Percentiles rank a stretch among this genome's conserved stretches.
Conservation (phyloP, 2,329 filamentous ascomycete genomes). For the Intubia oerlemansii region DNA sequence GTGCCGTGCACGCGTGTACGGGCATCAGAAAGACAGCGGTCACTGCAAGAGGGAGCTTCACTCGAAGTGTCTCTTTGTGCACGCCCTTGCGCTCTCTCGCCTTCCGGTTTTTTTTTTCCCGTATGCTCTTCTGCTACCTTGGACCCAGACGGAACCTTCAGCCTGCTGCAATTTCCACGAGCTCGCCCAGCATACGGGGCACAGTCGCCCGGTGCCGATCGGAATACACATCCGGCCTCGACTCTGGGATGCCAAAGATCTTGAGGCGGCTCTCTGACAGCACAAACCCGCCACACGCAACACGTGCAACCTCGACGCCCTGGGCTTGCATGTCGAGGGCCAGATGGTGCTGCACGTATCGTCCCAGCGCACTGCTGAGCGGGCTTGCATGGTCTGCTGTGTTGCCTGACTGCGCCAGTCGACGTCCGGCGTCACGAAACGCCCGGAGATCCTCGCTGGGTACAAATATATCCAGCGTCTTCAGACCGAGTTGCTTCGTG, state of each 20-base stretch:
- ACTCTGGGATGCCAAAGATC: slow-evolving; percentile 13
- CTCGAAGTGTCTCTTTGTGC: too few species aligned
- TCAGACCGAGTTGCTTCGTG: slow-evolving; percentile 16
- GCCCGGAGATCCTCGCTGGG: slow-evolving; percentile 23
- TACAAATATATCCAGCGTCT: slow-evolving; percentile 29
- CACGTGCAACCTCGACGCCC: slow-evolving; percentile 26
- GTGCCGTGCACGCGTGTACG: too few species aligned
- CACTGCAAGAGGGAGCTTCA: too few species aligned
- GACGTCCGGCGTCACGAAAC: slow-evolving; percentile 22
- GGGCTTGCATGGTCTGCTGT: slow-evolving; percentile 11
- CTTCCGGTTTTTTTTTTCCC: too few species aligned
- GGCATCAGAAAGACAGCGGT: too few species aligned
- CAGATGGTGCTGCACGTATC: slow-evolving; percentile 29
- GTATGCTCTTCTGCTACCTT: too few species aligned
- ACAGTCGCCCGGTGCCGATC: slow-evolving; percentile 1
- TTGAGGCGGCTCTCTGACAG: slow-evolving; percentile 31
- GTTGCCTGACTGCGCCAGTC: too few species aligned
- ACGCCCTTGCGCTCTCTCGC: too few species aligned
- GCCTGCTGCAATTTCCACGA: slow-evolving; percentile 3
- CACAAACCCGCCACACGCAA: slow-evolving; percentile 34
- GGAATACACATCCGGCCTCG: not conserved
- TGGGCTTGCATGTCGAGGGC: slow-evolving; percentile 33
- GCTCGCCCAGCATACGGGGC: slow-evolving; percentile 1
- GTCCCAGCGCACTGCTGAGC: slow-evolving; percentile 27
- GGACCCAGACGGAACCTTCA: not conserved